These are phyloP conservation scores for Pleodorina starrii DNA, from an alignment of 139 green algal species.

Conservation along the genomic window DNA sequence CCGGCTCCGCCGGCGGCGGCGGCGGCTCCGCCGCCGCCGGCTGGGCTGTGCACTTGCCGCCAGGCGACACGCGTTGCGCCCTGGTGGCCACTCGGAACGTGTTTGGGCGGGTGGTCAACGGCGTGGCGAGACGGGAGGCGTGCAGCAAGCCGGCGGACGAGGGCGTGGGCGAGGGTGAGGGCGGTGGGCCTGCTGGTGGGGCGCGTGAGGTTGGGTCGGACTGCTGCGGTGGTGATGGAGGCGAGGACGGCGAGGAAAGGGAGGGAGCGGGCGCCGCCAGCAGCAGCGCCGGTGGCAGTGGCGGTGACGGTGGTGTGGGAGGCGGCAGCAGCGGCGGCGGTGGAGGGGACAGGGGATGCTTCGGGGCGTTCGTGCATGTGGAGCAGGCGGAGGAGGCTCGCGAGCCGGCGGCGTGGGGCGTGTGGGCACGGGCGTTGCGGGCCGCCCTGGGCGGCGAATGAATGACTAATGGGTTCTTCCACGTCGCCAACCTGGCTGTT, in stretches of 20 bases:
- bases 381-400: conserved; percentile 27
- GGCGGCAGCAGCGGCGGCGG: no score
- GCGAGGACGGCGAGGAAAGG: no score
- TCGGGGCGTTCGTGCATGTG: conserved; percentile 24
- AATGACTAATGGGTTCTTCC: no score
- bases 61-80: neutral
- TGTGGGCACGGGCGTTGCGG: neutral
- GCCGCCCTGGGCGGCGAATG: neutral
- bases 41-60: neutral
- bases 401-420: neutral
- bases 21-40: neutral
- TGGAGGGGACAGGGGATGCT: neutral
- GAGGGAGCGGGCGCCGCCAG: no score
- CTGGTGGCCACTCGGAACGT: conserved; percentile 39
- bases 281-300: neutral
- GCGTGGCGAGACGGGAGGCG: neutral
- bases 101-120: conserved; percentile 51
- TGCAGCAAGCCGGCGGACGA: neutral
- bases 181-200: no score
- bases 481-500: no score
- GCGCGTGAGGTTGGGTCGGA: no score
- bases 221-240: no score
- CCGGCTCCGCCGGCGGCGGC: no score
- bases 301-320: no score
- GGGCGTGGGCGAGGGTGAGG: neutral